These are phyloP conservation scores for Nemania serpens DNA, from an alignment of 2,329 filamentous ascomycete species.

Conservation along the genomic window DNA sequence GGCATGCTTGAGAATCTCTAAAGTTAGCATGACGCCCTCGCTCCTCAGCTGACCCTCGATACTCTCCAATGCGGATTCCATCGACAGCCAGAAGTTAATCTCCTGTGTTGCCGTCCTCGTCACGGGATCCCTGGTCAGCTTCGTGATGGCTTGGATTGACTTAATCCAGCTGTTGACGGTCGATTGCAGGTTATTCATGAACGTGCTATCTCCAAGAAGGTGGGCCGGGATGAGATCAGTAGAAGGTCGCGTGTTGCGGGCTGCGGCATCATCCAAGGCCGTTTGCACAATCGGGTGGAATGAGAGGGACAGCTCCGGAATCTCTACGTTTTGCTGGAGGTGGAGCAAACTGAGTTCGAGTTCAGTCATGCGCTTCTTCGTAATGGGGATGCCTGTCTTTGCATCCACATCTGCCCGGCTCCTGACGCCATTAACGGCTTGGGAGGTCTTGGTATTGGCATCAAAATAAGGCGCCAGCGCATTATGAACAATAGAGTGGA, in stretches of 20 bases:
- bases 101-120: constrained; percentile 87
- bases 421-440: constrained; percentile 66
- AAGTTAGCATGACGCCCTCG: constrained; percentile 85
- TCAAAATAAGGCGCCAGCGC: constrained; percentile 96
- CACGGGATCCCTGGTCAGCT: constrained; percentile 82
- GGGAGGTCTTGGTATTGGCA: constrained; percentile 85
- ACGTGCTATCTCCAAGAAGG: constrained; percentile 84
- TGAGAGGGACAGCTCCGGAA: constrained; percentile 85
- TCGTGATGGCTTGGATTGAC: constrained; percentile 95
- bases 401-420: constrained; percentile 83
- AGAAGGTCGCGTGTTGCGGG: constrained; percentile 68
- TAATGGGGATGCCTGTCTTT: constrained; percentile 94
- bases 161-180: constrained; percentile 99
- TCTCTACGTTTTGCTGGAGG: constrained; percentile 96
- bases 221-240: constrained; percentile 77
- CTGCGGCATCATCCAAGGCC: constrained; percentile 77
- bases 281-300: constrained; percentile 88
- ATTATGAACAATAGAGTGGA: constrained; percentile 90
- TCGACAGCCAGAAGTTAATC: constrained; percentile 98
- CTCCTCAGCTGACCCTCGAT: constrained; percentile 89
- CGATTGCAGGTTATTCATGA: constrained; percentile 91
- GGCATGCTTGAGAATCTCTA: constrained; percentile 94
- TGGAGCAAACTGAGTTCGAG: constrained; percentile 88
- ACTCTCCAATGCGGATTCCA: constrained; percentile 90
- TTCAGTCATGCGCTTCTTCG: constrained; percentile 96